Percentiles rank a stretch among this genome's conserved stretches.
These are phyloP conservation scores for Abortiporus biennis DNA, from an alignment of 1,284 basidiomycete genomes.

Conservation along the genomic window DNA sequence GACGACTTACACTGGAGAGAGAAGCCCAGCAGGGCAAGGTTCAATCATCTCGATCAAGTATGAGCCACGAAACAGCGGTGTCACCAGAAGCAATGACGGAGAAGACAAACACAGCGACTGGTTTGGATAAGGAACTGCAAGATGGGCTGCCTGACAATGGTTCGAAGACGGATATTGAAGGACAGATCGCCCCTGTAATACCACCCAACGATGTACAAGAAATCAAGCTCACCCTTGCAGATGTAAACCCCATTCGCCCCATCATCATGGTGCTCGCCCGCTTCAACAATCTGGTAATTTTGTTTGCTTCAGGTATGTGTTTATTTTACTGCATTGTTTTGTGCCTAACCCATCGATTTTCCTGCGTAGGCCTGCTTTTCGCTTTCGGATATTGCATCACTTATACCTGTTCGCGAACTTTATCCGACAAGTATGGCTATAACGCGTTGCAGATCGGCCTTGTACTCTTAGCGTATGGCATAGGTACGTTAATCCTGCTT, in stretches of 20 bases:
- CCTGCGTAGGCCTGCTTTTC: conserved; percentile 54
- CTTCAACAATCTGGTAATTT: conserved; percentile 62
- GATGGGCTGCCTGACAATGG: neutral
- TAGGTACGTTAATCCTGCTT: conserved; percentile 34
- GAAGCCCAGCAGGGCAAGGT: conserved; percentile 7
- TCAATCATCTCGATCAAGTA: neutral
- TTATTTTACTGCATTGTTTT: neutral
- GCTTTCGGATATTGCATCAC: conserved; percentile 63
- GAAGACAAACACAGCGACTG: neutral
- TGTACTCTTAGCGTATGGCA: conserved; percentile 72
- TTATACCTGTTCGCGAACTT: conserved; percentile 71
- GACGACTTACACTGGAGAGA: conserved; percentile 17
- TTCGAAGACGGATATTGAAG: conserved; percentile 11
- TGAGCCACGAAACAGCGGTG: neutral
- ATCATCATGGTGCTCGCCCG: conserved; percentile 51
- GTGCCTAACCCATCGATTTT: neutral
- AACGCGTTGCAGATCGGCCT: conserved; percentile 69
- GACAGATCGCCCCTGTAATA: neutral
- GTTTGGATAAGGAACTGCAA: neutral
- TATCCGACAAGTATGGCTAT: conserved; percentile 61
- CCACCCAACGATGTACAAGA: conserved; percentile 19
- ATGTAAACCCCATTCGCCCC: conserved; percentile 72
- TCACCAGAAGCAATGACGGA: neutral
- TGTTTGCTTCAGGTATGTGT: conserved; percentile 62
- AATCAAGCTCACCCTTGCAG: conserved; percentile 55